Conservation (phyloP, 345 rosid species). For the Populus euphratica region DNA sequence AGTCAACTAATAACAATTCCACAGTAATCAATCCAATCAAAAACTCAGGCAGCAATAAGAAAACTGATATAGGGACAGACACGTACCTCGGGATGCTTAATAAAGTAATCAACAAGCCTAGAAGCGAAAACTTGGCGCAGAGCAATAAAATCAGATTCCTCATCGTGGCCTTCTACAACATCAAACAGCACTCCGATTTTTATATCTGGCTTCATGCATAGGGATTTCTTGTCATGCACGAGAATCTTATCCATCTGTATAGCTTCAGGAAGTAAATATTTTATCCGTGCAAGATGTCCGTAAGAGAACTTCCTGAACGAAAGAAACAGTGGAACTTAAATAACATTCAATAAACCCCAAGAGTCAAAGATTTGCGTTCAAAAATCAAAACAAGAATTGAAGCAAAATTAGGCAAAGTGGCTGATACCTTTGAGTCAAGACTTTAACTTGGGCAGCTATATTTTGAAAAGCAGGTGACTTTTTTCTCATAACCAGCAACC, state of each 20-base stretch:
- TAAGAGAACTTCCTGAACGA: slow-evolving; percentile 34
- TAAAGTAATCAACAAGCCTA: slow-evolving; percentile 34
- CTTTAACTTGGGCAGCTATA: slow-evolving; percentile 41
- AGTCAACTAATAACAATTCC: neutral
- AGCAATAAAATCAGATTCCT: slow-evolving; percentile 37
- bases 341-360: neutral
- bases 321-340: neutral
- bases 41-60: neutral
- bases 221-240: slow-evolving; percentile 42
- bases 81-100: slow-evolving; percentile 43
- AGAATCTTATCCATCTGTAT: slow-evolving; percentile 39
- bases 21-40: neutral
- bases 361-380: neutral
- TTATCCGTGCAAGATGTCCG: slow-evolving; percentile 45
- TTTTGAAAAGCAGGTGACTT: slow-evolving; percentile 41
- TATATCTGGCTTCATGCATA: slow-evolving; percentile 44
- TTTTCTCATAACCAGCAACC: slow-evolving; percentile 41
- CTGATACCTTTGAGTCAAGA: slow-evolving; percentile 29
- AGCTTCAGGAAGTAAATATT: slow-evolving; percentile 47
- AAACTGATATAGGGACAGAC: neutral
- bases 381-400: neutral
- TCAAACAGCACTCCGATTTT: slow-evolving; percentile 34
- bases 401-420: neutral
- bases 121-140: slow-evolving; percentile 31
- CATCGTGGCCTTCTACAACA: slow-evolving; percentile 30